Evolutionary conservation across 768 basidiomycete species (phyloP).

Genomic region (Boletus insuetus): DNA sequence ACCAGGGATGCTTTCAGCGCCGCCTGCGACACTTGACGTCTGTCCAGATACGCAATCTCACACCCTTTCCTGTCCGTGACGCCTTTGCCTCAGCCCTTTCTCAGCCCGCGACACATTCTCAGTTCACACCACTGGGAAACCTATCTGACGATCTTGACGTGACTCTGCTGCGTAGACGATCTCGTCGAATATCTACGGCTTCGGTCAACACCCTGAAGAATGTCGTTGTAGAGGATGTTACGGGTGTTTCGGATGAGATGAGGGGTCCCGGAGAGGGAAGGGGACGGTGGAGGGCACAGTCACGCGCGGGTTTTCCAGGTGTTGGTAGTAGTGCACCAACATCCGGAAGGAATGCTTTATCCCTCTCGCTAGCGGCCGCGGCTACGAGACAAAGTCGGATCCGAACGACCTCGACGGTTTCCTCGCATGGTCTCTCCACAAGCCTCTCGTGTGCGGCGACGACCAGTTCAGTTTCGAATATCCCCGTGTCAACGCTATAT

Average conservation of each 20-base stretch:
- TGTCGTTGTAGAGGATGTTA: constrained; percentile 45
- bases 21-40: constrained; percentile 72
- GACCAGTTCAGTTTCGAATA: constrained; percentile 6
- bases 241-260: constrained; percentile 24
- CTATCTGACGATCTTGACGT: constrained; percentile 72
- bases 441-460: constrained; percentile 5
- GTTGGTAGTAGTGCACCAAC: constrained; percentile 14
- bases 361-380: constrained; percentile 21
- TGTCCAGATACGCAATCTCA: constrained; percentile 76
- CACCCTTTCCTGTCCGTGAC: constrained; percentile 82
- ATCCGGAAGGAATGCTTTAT: constrained; percentile 9
- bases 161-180: constrained; percentile 53
- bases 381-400: constrained; percentile 38
- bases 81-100: constrained; percentile 66
- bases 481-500: constrained; percentile 35
- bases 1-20: constrained; percentile 42
- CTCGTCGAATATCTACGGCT: constrained; percentile 57
- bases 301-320: constrained; percentile 41
- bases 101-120: constrained; percentile 61
- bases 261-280: constrained; percentile 29
- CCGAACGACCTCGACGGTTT: constrained; percentile 54
- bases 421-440: constrained; percentile 31
- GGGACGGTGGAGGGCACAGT: constrained; percentile 44
- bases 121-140: constrained; percentile 55
- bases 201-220: constrained; percentile 52